Percentiles rank a stretch among this genome's conserved stretches.
Conservation (phyloP, 306 rosid species). For the Pyrus pyrifolia region DNA sequence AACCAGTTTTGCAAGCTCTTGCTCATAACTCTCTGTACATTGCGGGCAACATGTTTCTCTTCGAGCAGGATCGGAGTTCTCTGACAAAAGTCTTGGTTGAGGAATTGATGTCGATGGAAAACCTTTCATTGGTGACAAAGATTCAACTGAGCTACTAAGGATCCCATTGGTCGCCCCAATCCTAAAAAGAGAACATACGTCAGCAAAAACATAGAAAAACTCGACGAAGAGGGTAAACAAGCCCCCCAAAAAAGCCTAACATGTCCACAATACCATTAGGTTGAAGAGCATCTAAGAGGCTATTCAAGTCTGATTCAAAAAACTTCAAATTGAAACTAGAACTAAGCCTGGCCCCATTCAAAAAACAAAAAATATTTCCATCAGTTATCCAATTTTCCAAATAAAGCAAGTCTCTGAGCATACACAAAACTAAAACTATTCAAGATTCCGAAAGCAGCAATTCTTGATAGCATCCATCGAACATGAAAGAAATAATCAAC, state of each 20-base stretch:
- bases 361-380: not conserved
- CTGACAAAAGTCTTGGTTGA: conserved; percentile 41
- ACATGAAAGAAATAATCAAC: not conserved
- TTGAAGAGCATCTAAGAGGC: not conserved
- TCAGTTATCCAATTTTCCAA: not conserved
- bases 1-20: conserved; percentile 48
- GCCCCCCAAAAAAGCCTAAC: not conserved
- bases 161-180: conserved; percentile 67
- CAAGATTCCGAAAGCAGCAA: conserved; percentile 8
- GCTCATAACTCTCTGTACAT: conserved; percentile 48
- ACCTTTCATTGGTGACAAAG: conserved; percentile 63
- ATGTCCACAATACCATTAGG: not conserved
- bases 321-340: conserved; percentile 11
- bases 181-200: conserved; percentile 37
- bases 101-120: conserved; percentile 38
- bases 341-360: conserved; percentile 10
- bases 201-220: conserved; percentile 12
- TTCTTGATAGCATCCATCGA: not conserved
- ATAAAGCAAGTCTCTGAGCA: conserved; percentile 3
- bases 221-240: not conserved
- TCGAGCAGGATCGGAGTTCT: conserved; percentile 48
- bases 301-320: not conserved
- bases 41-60: conserved; percentile 56
- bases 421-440: not conserved
- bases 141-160: conserved; percentile 67